phyloP scores from a whole-genome alignment of 345 rosid species.

The Gynandropsis gynandra region DNA sequence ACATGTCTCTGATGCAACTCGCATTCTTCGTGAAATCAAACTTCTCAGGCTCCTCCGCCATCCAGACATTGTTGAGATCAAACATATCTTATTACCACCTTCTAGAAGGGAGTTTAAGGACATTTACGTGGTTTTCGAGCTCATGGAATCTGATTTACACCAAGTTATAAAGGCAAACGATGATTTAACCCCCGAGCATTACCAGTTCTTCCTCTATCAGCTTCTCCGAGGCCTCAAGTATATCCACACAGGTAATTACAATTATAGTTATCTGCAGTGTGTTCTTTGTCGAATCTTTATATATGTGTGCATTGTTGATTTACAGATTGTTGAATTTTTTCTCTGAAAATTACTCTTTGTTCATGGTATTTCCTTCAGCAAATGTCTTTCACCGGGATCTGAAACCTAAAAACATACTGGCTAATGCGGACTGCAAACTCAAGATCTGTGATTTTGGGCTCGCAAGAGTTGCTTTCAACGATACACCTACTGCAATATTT shows the following conservation, averaged over 20 bases:
- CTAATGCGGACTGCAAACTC: constrained; percentile 93
- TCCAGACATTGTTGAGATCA: constrained; percentile 93
- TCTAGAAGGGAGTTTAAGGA: constrained; percentile 84
- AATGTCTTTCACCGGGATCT: constrained; percentile 93
- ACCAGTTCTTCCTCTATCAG: constrained; percentile 88
- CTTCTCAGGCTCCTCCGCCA: constrained; percentile 81
- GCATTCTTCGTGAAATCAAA: constrained; percentile 85
- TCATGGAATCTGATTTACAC: constrained; percentile 89
- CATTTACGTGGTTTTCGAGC: constrained; percentile 82
- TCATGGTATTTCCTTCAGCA: constrained; percentile 34
- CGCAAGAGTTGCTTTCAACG: constrained; percentile 90
- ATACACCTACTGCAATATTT: constrained; percentile 88
- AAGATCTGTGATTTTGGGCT: constrained; percentile 99
- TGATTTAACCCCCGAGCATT: constrained; percentile 86
- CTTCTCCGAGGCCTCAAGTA: constrained; percentile 92
- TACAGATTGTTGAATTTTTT: neutral
- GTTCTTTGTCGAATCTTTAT: neutral
- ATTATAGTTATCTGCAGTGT: neutral
- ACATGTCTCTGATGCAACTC: constrained; percentile 88
- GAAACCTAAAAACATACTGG: constrained; percentile 88
- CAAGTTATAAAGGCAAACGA: constrained; percentile 94
- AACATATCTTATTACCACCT: constrained; percentile 84
- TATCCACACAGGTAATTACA: constrained; percentile 69
- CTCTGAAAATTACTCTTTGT: neutral
- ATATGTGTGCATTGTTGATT: neutral